Evolutionary conservation across 2,329 filamentous ascomycete genomes (phyloP).

Genomic region (Magnaporthiopsis incrustans): DNA sequence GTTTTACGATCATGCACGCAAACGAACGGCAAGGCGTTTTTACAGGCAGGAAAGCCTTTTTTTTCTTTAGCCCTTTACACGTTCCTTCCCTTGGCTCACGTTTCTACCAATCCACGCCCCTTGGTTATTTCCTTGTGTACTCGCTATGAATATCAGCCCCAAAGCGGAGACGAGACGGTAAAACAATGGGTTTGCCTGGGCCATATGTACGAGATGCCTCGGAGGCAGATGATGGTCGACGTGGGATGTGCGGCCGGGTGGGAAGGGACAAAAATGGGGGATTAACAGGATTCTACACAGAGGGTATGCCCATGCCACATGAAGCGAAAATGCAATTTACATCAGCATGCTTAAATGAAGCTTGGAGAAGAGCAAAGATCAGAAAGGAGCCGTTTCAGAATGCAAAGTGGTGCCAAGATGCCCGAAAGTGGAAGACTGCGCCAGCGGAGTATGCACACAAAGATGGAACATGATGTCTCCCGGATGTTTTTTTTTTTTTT

Average conservation of each 20-base stretch:
- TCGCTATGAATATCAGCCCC: no score
- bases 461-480: no score
- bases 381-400: background rate
- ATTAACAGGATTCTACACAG: no score
- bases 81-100: background rate
- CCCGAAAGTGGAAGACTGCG: background rate
- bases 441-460: background rate
- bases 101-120: background rate
- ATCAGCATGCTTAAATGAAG: background rate
- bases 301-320: no score
- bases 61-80: background rate
- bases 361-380: background rate
- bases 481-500: no score
- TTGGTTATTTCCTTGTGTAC: no score
- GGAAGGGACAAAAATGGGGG: no score
- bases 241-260: no score
- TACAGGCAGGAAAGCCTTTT: background rate
- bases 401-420: background rate
- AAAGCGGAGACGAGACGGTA: no score
- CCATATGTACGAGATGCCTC: background rate
- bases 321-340: background rate
- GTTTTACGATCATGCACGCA: no score
- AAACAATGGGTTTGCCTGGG: no score
- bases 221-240: background rate
- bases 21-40: background rate